Conservation (phyloP, 1,284 basidiomycete genomes). For the Papiliotrema laurentii region DNA sequence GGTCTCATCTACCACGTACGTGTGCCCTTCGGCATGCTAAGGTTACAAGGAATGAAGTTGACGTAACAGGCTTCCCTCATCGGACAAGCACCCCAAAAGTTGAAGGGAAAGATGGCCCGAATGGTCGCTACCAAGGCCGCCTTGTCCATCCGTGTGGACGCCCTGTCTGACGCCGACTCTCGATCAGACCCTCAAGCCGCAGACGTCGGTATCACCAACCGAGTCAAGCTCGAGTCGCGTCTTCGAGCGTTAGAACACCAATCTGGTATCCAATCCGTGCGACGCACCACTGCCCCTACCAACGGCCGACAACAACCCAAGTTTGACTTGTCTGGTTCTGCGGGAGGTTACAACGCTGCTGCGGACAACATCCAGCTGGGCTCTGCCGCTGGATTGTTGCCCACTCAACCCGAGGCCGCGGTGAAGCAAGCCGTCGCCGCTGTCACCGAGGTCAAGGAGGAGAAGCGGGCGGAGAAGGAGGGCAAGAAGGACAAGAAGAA, state of each 20-base stretch:
- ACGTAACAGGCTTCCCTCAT: conserved; percentile 76
- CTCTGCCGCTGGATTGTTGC: conserved; percentile 47
- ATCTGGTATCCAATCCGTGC: conserved; percentile 62
- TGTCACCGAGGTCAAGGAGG: conserved; percentile 45
- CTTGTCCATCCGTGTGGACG: conserved; percentile 93
- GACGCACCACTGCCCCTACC: conserved; percentile 55
- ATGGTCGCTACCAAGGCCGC: conserved; percentile 99
- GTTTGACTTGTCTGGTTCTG: conserved; percentile 69
- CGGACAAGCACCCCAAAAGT: conserved; percentile 94
- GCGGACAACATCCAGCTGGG: conserved; percentile 70
- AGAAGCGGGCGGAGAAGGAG: conserved; percentile 56
- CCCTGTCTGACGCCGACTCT: conserved; percentile 84
- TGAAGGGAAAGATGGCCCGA: conserved; percentile 99
- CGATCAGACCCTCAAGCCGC: conserved; percentile 78
- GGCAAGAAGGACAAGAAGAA: conserved; percentile 65
- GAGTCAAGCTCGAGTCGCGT: conserved; percentile 90
- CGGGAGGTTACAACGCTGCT: conserved; percentile 66
- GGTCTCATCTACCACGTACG: conserved; percentile 91
- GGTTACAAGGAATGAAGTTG: neutral
- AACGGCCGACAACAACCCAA: conserved; percentile 61
- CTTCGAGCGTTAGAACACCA: conserved; percentile 83
- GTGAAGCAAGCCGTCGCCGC: conserved; percentile 66
- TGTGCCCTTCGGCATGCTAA: conserved; percentile 13
- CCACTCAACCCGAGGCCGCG: conserved; percentile 73
- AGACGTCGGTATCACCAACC: conserved; percentile 85